Conservation (phyloP, 1,284 basidiomycete genomes). For the Leccinum subspadiceum region DNA sequence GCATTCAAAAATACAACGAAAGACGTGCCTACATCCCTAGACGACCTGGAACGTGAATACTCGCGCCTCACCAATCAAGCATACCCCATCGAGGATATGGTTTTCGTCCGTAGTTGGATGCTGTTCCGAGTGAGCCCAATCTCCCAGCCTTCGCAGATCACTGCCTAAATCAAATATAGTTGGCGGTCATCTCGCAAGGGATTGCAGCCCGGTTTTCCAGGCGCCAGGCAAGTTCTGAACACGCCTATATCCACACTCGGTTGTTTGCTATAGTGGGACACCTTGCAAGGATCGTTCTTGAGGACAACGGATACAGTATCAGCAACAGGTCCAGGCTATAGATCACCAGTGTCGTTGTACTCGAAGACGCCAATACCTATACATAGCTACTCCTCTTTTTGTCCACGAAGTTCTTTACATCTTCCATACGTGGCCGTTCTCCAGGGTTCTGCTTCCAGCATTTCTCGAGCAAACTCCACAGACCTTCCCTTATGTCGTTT, state of each 20-base stretch:
- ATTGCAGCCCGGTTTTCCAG: slow-evolving; percentile 87
- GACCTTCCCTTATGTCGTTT: slow-evolving; percentile 10
- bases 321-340: slow-evolving; percentile 39
- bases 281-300: slow-evolving; percentile 58
- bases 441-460: slow-evolving; percentile 20
- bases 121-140: slow-evolving; percentile 70
- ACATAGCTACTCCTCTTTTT: slow-evolving; percentile 15
- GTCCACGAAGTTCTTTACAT: slow-evolving; percentile 19
- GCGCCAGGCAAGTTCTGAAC: slow-evolving; percentile 84
- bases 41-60: slow-evolving; percentile 77
- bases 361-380: neutral
- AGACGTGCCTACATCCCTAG: slow-evolving; percentile 64
- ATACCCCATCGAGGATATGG: slow-evolving; percentile 76
- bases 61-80: slow-evolving; percentile 56
- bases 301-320: slow-evolving; percentile 47
- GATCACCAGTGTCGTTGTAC: neutral
- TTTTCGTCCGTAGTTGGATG: slow-evolving; percentile 84
- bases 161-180: slow-evolving; percentile 37
- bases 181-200: slow-evolving; percentile 88
- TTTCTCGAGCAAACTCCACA: slow-evolving; percentile 22
- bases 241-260: slow-evolving; percentile 54
- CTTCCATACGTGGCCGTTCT: slow-evolving; percentile 14
- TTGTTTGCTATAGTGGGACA: slow-evolving; percentile 66
- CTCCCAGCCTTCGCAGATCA: neutral
- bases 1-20: slow-evolving; percentile 65